phyloP scores from a whole-genome alignment of 345 rosid species.

The Lepidium sativum region DNA sequence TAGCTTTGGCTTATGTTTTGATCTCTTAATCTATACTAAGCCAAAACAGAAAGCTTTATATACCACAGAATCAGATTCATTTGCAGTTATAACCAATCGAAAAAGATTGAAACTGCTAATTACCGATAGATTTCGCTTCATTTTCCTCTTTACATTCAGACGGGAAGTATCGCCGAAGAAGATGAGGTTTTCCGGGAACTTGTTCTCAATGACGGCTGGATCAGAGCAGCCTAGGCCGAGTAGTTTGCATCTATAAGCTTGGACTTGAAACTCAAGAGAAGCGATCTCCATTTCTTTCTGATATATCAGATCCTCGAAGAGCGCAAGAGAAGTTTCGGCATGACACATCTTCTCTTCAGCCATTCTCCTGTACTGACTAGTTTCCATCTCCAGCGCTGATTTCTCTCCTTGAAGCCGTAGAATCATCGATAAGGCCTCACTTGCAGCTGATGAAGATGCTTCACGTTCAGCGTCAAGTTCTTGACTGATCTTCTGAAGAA shows the following conservation, averaged over 20 bases:
- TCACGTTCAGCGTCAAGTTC: constrained; percentile 89
- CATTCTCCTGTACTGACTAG: constrained; percentile 80
- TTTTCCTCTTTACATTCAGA: constrained; percentile 4
- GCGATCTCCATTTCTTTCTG: constrained; percentile 86
- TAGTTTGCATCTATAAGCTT: constrained; percentile 62
- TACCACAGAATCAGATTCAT: not conserved
- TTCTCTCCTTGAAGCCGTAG: constrained; percentile 80
- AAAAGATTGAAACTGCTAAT: not conserved
- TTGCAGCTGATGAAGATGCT: constrained; percentile 62
- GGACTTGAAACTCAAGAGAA: constrained; percentile 74
- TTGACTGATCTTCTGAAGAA: constrained; percentile 52
- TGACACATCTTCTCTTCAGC: constrained; percentile 74
- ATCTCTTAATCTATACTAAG: not conserved
- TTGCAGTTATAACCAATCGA: not conserved
- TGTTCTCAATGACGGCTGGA: constrained; percentile 33
- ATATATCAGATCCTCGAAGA: constrained; percentile 64
- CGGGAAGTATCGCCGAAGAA: constrained; percentile 22
- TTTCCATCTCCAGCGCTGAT: constrained; percentile 71
- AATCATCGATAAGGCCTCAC: constrained; percentile 85
- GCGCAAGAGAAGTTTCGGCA: constrained; percentile 64
- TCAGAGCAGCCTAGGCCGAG: constrained; percentile 65
- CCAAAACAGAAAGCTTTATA: not conserved
- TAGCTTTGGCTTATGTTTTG: not conserved
- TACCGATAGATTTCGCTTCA: constrained; percentile 28
- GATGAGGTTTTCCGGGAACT: constrained; percentile 38